A percentile compares a stretch with the other conserved stretches of the same genome.
phyloP scores from a whole-genome alignment of 441 rosid species.

The Dalechampia spathulata region DNA sequence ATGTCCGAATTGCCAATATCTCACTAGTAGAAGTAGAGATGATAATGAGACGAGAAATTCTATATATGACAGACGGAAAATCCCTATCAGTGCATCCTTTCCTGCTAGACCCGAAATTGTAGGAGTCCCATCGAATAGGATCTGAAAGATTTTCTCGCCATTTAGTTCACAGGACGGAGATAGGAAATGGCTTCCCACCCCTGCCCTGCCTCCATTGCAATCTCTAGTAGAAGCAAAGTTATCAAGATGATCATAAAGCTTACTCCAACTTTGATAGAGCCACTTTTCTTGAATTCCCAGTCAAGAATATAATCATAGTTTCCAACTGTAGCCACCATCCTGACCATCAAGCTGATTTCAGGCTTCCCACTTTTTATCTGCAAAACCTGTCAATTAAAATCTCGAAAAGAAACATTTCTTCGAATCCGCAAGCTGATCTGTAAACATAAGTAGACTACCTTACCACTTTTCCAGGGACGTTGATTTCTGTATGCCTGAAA shows the following conservation, averaged over 20 bases:
- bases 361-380: slow-evolving; percentile 59
- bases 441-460: background rate
- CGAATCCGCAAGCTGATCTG: background rate
- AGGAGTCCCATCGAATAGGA: no score
- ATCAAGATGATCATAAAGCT: background rate
- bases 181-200: no score
- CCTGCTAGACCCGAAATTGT: no score
- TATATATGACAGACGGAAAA: no score
- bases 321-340: slow-evolving; percentile 78
- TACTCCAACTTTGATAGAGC: slow-evolving; percentile 65
- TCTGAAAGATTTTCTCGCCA: no score
- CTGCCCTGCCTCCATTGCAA: no score
- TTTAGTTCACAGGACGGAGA: no score
- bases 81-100: no score
- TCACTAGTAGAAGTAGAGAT: no score
- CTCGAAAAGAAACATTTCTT: background rate
- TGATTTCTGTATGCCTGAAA: slow-evolving; percentile 68
- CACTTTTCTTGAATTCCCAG: slow-evolving; percentile 71
- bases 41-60: no score
- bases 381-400: background rate
- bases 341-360: slow-evolving; percentile 53
- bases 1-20: background rate
- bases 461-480: slow-evolving; percentile 77
- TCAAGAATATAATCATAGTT: slow-evolving; percentile 72
- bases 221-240: no score